Evolutionary conservation across 306 rosid genomes (phyloP), one percentile per base, ranked within the genome.

Genomic region (Prosopis cineraria): DNA sequence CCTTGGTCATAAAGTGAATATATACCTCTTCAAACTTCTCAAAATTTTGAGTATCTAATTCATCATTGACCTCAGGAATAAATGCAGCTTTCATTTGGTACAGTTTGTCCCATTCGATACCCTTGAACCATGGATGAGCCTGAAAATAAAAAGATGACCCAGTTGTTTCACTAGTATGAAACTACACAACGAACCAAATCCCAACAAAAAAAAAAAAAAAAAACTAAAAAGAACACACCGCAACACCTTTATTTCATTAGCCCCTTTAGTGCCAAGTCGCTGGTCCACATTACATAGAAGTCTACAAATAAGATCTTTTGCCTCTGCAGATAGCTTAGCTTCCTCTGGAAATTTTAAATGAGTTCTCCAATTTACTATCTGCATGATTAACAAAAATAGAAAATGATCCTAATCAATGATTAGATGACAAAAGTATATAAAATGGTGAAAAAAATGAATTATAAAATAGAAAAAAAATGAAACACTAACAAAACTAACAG

Each of bases 291-390:
- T 91, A 88, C 99, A 96, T 41, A 96, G 83, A 65, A 96, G 96
- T 86, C 86, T 89, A 81, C 96, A 31, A 53, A 96, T 91, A 71
- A 96, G 91, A 83, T 96, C 98, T 87, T 90, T 96, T 34, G 99
- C 97, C 71, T 96, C 98, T 20, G 87, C 87, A 29, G 99, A 93
- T 53, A 96, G 93, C 74, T 83, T 90, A 56, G 97, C 98, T 88
- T 96, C 99, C 81, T 96, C 99, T 14, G 99, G 99, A 86, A 96
- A 96, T 84, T 96, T 93, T 84, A 96, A 85, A 88, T 96, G 88
- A 40, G 87, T 87, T 89, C 94, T 91, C 99, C 99, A 96, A 83
- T 90, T 93, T 80, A 96, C 99, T 85, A 96, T 96, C 99, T 96
- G 93, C 85, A 86, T 27, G 82, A 77, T 75, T 62, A 77, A 76